Percentiles rank a stretch among this genome's conserved stretches.
These are phyloP conservation scores for Talaromyces sp. DNA, from an alignment of 2,329 filamentous ascomycete species.

Conservation along the genomic window DNA sequence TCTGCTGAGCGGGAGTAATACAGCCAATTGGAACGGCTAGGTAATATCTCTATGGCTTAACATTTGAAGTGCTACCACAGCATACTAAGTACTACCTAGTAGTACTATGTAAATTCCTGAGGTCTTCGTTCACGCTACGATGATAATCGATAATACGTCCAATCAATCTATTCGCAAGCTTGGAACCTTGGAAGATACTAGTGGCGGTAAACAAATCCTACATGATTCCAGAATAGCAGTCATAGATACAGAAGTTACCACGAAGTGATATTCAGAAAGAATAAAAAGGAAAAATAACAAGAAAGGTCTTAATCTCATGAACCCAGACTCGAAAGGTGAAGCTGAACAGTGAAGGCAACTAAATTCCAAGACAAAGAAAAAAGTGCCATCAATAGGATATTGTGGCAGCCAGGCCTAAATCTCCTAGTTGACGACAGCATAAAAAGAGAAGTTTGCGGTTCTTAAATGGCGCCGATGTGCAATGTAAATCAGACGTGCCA, in stretches of 20 bases:
- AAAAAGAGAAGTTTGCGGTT: conserved; percentile 7
- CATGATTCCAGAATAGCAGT: neutral
- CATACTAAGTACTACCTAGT: no score
- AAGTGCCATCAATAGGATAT: conserved; percentile 10
- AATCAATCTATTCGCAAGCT: no score
- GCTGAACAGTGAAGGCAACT: neutral
- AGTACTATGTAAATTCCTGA: no score
- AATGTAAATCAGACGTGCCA: conserved; percentile 16
- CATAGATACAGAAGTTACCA: conserved; percentile 16
- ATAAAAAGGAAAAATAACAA: conserved; percentile 7
- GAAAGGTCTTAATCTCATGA: conserved; percentile 19
- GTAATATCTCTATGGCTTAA: no score
- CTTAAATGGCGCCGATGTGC: conserved; percentile 26
- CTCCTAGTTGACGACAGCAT: conserved; percentile 8
- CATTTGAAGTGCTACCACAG: no score
- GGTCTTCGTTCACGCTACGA: no score
- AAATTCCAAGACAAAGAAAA: conserved; percentile 10
- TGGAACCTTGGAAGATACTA: no score
- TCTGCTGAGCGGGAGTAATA: no score
- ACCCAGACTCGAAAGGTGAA: neutral
- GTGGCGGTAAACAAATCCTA: neutral
- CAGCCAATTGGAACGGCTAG: no score
- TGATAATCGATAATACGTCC: no score
- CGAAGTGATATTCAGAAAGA: conserved; percentile 8
- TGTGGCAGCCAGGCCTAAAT: conserved; percentile 15